phyloP scores from a whole-genome alignment of 23 red algal genomes.

The Cyanidium caldarium region DNA sequence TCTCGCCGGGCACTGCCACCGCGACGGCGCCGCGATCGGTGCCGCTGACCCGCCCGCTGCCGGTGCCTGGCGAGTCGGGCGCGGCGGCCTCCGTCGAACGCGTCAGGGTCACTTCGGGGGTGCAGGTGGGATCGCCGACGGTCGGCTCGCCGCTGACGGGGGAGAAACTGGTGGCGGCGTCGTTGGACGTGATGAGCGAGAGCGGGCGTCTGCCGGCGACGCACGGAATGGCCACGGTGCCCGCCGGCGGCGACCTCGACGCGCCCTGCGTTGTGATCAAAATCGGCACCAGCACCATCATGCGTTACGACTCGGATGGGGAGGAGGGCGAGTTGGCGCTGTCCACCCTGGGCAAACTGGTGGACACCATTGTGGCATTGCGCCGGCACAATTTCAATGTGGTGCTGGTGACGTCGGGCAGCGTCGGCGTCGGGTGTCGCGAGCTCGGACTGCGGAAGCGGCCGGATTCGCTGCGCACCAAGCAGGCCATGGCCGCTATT shows the following conservation, averaged over 20 bases:
- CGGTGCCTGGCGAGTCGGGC: too few relatives aligned
- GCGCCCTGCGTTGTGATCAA: slow-evolving; percentile 59
- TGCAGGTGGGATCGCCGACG: not conserved
- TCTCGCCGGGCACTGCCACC: too few relatives aligned
- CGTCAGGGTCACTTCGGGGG: not conserved
- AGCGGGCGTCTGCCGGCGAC: not conserved
- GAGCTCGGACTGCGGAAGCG: slow-evolving; percentile 38
- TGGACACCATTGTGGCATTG: slow-evolving; percentile 69
- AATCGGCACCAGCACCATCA: slow-evolving; percentile 90
- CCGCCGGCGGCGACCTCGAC: slow-evolving; percentile 3
- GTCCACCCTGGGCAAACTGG: slow-evolving; percentile 65
- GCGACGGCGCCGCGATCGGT: too few relatives aligned
- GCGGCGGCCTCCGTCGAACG: too few relatives aligned
- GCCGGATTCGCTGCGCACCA: slow-evolving; percentile 40
- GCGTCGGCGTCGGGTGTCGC: slow-evolving; percentile 81
- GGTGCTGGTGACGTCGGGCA: slow-evolving; percentile 85
- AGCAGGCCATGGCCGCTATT: slow-evolving; percentile 86
- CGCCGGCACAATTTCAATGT: slow-evolving; percentile 46
- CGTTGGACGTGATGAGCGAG: not conserved
- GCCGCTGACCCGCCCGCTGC: too few relatives aligned
- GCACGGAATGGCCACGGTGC: slow-evolving; percentile 1
- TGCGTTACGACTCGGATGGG: slow-evolving; percentile 30
- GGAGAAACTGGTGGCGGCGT: slow-evolving; percentile 2
- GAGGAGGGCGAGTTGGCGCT: slow-evolving; percentile 68
- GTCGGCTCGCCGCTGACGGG: not conserved